Base-by-base conservation (phyloP, 108 stramenopile species). In the Bacterosira constricta region DNA sequence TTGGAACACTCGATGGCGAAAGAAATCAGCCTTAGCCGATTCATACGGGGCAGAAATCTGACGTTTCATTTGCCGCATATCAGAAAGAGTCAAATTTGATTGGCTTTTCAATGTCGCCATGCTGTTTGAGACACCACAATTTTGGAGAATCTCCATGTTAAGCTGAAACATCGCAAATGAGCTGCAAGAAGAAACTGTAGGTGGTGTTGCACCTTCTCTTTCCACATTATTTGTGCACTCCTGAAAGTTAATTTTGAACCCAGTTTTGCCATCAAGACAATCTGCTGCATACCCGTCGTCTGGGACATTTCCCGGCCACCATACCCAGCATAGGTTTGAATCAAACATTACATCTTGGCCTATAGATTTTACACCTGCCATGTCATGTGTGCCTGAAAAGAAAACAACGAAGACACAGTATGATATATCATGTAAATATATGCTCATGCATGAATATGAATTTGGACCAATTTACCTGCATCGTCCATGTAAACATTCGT, bases 301-400 rank as follows among this genome's bases (percentile, higher is more conserved):
- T 11, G 37, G 44, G 9, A 29, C 20, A 25, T 11, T 1, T 23
- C 66, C 73, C 50, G 71, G 69, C 90, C 88, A 90, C 82, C 82
- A 85, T 13, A 56, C 90, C 86, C 88, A 90, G 46, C 83, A 86
- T 6, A 72, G 42, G 18, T 76, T 84, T 15, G 93, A 95, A 26
- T 92, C 86, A 58, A 95, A 95, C 21, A 85, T 65, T 18, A 90
- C 90, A 69, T 95, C 93, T 73, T 88, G 86, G 11, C 93, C 93
- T 23, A 71, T 70, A 10, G 26, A 26, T 42, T 73, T 75, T 4
- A 69, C 47, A 12, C 79, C 82, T 21, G 65, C 60, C 85, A 85
- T 85, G 6, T 77, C 74, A 20, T 83, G 75, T 4, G 80, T 54
- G 29, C 83, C 83, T 67, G 17, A 54, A 31, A 54, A 27, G 38